Conservation (phyloP, 78 protist genomes). For the Bodo saltans region DNA sequence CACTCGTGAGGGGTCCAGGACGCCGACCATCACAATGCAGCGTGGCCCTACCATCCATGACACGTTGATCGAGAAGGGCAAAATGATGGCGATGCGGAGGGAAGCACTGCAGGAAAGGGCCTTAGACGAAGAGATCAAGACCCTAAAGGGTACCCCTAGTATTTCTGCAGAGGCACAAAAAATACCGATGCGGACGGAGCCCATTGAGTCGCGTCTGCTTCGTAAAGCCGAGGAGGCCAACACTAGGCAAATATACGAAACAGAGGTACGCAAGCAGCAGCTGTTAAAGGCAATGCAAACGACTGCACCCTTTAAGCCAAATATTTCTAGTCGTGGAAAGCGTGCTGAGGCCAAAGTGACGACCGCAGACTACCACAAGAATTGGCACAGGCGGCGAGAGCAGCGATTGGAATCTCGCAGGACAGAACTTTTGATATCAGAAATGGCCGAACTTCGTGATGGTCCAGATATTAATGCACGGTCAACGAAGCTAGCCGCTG, state of each 20-base stretch:
- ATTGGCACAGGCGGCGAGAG: constrained; percentile 7
- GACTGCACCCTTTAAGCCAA: constrained; percentile 7
- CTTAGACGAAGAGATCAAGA: not conserved
- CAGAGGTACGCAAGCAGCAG: not conserved
- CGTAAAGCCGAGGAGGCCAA: not conserved
- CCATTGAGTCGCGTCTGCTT: constrained; percentile 2
- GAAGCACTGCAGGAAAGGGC: constrained; percentile 13
- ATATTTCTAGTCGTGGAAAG: not conserved
- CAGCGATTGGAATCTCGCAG: not conserved
- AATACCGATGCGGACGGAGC: not conserved
- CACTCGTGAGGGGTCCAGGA: not conserved
- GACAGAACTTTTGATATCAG: not conserved
- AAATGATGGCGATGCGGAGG: constrained; percentile 9
- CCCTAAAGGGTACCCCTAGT: not conserved
- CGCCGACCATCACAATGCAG: not conserved
- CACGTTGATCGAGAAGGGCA: constrained; percentile 31
- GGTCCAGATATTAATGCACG: constrained; percentile 15
- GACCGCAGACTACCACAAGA: not conserved
- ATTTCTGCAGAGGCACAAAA: not conserved
- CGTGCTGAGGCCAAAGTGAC: not conserved
- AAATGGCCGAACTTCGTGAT: not conserved
- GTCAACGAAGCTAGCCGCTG: not conserved
- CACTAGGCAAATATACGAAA: too few relatives aligned
- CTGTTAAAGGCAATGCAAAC: not conserved
- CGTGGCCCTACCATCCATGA: constrained; percentile 1